Base-by-base conservation (phyloP, 2,329 filamentous ascomycete genomes). In the Aspergillus japonicus region DNA sequence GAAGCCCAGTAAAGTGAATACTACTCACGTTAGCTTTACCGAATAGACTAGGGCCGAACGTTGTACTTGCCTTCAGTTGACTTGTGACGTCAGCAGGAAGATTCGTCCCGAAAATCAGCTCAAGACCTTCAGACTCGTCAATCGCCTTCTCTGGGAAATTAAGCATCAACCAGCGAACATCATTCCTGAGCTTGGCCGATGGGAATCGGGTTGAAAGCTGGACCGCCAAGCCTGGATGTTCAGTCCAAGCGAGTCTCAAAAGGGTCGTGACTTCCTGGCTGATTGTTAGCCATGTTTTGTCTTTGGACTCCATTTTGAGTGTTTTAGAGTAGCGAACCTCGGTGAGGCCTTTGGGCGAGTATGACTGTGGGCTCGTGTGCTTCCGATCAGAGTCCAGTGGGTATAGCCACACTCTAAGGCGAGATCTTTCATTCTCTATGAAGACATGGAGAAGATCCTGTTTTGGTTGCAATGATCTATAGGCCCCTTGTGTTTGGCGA, bases 1-100 rank as follows among this genome's bases (percentile, higher is more conserved):
- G 95, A 87, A 23, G 89, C 86, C 95, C 95, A 99, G 78, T 91
- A 97, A 1, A 99, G 81, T 16, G 99, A 81, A 75, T 96, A 96
- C 87, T 92, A 66, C 24, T 52, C 16, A 24, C 8, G 54, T 66
- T 47, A 66, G 62, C 55, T 33, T 50, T n/a, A 16, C 49, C 51
- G 56, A 29, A 26, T 31, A 31, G 47, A 33, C 5, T 47, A 52
- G 16, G 19, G 5, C 2, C 21, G 26, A 31, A 16, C 21, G 23
- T 29, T 14, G 8, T 26, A 65, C 65, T 56, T 78, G 90, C 89
- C 83, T 94, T 96, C 56, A 98, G 83, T 75, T 97, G 93, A 68
- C 87, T 88, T 56, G 86, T 87, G 49, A 98, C 84, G 76, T 98
- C 94, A 44, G 81, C 80, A 0, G 93, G 92, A 54, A 98, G 77